Evolutionary conservation across 1,284 basidiomycete species (phyloP).

Genomic region (Ustilago trichophora): DNA sequence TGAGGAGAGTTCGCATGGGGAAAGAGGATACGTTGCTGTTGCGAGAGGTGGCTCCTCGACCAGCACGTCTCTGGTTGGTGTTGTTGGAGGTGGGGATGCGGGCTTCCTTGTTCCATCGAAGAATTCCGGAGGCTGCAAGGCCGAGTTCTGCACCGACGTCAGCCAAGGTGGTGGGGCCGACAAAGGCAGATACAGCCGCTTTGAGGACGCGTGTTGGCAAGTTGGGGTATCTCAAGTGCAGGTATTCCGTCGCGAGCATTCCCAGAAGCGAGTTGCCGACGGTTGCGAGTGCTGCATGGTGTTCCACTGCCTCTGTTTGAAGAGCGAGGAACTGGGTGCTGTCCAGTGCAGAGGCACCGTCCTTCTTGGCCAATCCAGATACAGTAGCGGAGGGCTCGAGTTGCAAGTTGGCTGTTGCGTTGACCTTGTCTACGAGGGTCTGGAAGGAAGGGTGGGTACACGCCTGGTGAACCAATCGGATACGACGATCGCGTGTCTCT

Average conservation of each 20-base stretch:
- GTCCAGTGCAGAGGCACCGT: constrained; percentile 16
- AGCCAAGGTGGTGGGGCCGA: constrained; percentile 83
- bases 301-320: constrained; percentile 9
- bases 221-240: constrained; percentile 85
- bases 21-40: neutral
- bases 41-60: constrained; percentile 1
- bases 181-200: constrained; percentile 87
- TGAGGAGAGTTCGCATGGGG: constrained; percentile 37
- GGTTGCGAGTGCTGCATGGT: constrained; percentile 82
- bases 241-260: constrained; percentile 85
- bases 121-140: constrained; percentile 56
- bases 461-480: constrained; percentile 51
- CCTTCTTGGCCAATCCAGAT: constrained; percentile 22
- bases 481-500: constrained; percentile 43
- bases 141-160: constrained; percentile 76
- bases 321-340: constrained; percentile 24
- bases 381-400: constrained; percentile 23
- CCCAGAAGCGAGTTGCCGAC: constrained; percentile 91
- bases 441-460: constrained; percentile 60
- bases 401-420: constrained; percentile 18
- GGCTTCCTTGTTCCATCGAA: constrained; percentile 70
- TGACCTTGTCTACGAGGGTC: constrained; percentile 38
- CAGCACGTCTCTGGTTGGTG: constrained; percentile 19
- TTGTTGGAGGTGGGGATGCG: constrained; percentile 23
- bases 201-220: constrained; percentile 89